These are phyloP conservation scores for Cymodocea nodosa DNA, from an alignment of 116 monocot species.

Conservation along the genomic window DNA sequence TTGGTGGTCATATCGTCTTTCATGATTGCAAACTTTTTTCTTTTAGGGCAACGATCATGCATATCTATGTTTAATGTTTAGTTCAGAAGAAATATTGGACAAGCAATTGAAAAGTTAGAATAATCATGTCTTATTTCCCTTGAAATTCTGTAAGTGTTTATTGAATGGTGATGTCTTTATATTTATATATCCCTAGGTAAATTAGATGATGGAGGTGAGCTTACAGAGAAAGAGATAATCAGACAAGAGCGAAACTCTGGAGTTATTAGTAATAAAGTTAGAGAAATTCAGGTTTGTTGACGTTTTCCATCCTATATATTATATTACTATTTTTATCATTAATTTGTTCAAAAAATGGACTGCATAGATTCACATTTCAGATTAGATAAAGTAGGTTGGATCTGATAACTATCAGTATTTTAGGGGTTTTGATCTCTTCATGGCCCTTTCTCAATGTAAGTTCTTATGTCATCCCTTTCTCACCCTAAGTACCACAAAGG, in stretches of 20 bases:
- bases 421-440: no score
- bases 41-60: no score
- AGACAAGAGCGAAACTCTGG: conserved; percentile 86
- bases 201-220: conserved; percentile 38
- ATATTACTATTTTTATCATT: no score
- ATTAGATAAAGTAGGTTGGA: no score
- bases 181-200: conserved; percentile 30
- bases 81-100: no score
- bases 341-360: no score
- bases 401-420: no score
- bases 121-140: neutral
- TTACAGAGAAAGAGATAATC: conserved; percentile 89
- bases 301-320: neutral
- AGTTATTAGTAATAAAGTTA: conserved; percentile 60
- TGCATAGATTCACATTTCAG: no score
- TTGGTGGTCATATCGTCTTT: neutral
- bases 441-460: no score
- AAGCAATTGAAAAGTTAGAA: neutral
- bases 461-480: no score
- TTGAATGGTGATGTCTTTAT: neutral
- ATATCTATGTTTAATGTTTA: no score
- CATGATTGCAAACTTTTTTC: no score
- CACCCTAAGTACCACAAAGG: conserved; percentile 2
- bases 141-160: neutral
- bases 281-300: conserved; percentile 67